Conservation (phyloP, 257 asterid genomes). For the Rauvolfia tetraphylla region DNA sequence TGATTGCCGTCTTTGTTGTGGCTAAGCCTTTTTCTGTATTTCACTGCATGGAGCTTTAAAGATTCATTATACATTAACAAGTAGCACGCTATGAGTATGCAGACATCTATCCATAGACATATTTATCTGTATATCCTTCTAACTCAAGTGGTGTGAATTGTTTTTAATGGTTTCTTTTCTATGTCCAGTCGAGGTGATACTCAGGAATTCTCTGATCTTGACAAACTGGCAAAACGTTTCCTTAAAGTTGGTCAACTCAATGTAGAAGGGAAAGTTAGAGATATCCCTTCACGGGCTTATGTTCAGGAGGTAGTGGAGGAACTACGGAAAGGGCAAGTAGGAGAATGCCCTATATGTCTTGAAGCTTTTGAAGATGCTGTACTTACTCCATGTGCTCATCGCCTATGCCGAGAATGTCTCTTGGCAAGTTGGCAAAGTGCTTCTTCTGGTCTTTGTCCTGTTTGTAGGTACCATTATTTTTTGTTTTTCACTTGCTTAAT, state of each 20-base stretch:
- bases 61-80: neutral
- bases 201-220: slow-evolving; percentile 87
- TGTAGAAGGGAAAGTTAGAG: slow-evolving; percentile 50
- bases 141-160: neutral
- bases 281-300: slow-evolving; percentile 76
- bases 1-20: neutral
- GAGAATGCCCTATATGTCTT: slow-evolving; percentile 97
- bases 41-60: neutral
- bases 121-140: neutral
- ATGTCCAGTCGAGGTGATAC: slow-evolving; percentile 93
- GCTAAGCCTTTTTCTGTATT: neutral
- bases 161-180: slow-evolving; percentile 27
- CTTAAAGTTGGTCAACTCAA: slow-evolving; percentile 58
- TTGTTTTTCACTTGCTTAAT: neutral
- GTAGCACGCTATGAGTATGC: neutral
- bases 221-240: slow-evolving; percentile 84
- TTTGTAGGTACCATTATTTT: slow-evolving; percentile 68
- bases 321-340: slow-evolving; percentile 79
- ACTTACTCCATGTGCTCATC: slow-evolving; percentile 98
- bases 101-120: neutral
- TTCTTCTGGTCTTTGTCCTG: slow-evolving; percentile 41
- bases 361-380: slow-evolving; percentile 99
- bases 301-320: slow-evolving; percentile 89
- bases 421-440: slow-evolving; percentile 15
- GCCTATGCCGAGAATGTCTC: slow-evolving; percentile 60